phyloP scores from a whole-genome alignment of 495 filamentous ascomycete species.

The Aspergillus asperescens region DNA sequence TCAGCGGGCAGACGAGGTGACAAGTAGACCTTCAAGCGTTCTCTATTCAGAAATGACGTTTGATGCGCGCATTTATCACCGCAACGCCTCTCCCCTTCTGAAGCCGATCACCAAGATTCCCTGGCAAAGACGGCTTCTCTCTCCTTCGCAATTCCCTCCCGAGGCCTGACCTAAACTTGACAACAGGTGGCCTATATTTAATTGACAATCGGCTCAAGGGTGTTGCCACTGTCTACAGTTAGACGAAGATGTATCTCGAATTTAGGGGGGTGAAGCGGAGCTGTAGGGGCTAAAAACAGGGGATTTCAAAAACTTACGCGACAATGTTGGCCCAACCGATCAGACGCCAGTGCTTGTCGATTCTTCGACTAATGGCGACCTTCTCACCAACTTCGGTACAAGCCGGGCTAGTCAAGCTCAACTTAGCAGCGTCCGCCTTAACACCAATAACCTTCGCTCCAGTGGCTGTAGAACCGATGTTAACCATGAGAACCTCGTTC shows the following conservation, averaged over 20 bases:
- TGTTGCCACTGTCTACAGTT: slow-evolving; percentile 41
- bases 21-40: slow-evolving; percentile 21
- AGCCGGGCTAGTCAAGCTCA: slow-evolving; percentile 79
- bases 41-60: slow-evolving; percentile 29
- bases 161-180: slow-evolving; percentile 12
- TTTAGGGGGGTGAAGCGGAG: not conserved
- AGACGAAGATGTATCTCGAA: slow-evolving; percentile 18
- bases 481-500: slow-evolving; percentile 98
- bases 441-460: slow-evolving; percentile 93
- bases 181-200: slow-evolving; percentile 23
- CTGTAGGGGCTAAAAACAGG: not conserved
- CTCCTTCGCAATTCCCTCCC: slow-evolving; percentile 10
- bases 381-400: slow-evolving; percentile 96
- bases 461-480: slow-evolving; percentile 95
- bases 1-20: slow-evolving; percentile 14
- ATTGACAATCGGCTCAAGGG: slow-evolving; percentile 48
- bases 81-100: slow-evolving; percentile 19
- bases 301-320: slow-evolving; percentile 49
- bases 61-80: slow-evolving; percentile 32
- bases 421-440: slow-evolving; percentile 93
- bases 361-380: slow-evolving; percentile 90
- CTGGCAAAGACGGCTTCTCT: slow-evolving; percentile 9
- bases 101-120: slow-evolving; percentile 10
- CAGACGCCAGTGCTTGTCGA: slow-evolving; percentile 98
- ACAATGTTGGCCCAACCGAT: slow-evolving; percentile 96